A percentile compares a stretch with the other conserved stretches of the same genome.
Evolutionary conservation across 768 basidiomycete genomes (phyloP).

Genomic region (Phallus indusiatus): DNA sequence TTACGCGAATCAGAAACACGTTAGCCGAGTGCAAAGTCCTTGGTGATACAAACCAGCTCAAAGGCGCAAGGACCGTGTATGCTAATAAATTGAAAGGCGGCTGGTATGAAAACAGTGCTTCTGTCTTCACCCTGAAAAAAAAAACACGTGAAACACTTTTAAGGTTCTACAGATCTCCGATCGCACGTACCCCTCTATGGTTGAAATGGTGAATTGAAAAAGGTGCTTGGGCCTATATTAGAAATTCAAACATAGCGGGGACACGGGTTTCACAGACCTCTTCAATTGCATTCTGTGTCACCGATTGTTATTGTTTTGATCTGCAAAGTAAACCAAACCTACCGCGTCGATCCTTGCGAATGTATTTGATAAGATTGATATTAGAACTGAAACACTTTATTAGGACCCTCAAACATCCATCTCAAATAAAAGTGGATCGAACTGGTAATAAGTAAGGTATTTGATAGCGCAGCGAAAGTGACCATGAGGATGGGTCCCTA

Average conservation of each 20-base stretch:
- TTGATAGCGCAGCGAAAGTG: conserved; percentile 66
- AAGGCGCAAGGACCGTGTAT: conserved; percentile 69
- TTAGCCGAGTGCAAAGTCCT: conserved; percentile 75
- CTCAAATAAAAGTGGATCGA: conserved; percentile 18
- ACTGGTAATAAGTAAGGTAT: conserved; percentile 77
- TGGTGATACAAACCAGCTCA: conserved; percentile 65
- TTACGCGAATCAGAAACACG: conserved; percentile 77
- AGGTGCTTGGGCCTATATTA: conserved; percentile 44
- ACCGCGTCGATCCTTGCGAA: conserved; percentile 68
- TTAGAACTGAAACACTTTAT: conserved; percentile 41
- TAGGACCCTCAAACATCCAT: conserved; percentile 2
- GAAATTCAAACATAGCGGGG: background rate
- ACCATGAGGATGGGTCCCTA: conserved; percentile 66
- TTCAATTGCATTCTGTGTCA: conserved; percentile 43
- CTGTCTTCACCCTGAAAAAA: conserved; percentile 63
- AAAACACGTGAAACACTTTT: background rate
- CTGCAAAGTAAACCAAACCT: conserved; percentile 14
- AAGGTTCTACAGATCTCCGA: background rate
- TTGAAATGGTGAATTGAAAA: conserved; percentile 79
- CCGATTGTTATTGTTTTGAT: background rate
- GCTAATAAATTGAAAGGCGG: conserved; percentile 85
- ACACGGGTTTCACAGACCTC: conserved; percentile 31
- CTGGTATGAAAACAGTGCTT: conserved; percentile 86
- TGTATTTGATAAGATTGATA: conserved; percentile 86
- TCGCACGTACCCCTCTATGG: conserved; percentile 67